Base-by-base conservation (phyloP, 306 rosid genomes). In the Ammopiptanthus mongolicus region DNA sequence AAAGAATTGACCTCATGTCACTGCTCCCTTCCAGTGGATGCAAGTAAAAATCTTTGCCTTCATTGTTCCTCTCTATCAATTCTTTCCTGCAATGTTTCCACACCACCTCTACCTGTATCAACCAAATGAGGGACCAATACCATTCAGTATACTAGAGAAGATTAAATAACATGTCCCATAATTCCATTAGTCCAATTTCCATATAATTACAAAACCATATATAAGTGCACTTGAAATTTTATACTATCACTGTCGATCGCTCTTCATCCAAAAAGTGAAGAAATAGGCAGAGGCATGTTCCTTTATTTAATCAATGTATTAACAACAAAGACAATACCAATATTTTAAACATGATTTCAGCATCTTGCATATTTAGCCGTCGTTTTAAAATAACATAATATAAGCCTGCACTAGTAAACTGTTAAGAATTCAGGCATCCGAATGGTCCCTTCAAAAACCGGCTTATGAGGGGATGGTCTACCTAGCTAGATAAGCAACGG, bases 11-110 rank as follows among this genome's bases (percentile, higher is more conserved):
- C 19, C 64, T 62, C 17, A 60, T 65, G 52, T 77, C 81, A 72
- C 50, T 73, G 63, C 73, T 65, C 57, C 81, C 64, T 67, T 80
- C 83, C 21, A 15, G 69, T 13, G 56, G 74, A 52, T 41, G 31
- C 41, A 75, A 55, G 65, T 84, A 77, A 21, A 60, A 76, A 23
- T 69, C 81, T 71, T 83, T 56, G 21, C 19, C 69, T 48, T 61
- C 86, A 61, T 74, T 63, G 70, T 72, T 78, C 81, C 36, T 83
- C 46, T 80, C 84, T 77, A 73, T 75, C 83, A 88, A 73, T 59
- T 81, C 82, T 83, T 78, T 84, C 82, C 83, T 88, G 84, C 96
- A 87, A 55, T 65, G 85, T 29, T 71, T 50, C 91, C 86, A 74
- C 15, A 52, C 84, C 76, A 62, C 64, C 71, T 77, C 85, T 22